Base-by-base conservation (phyloP, 805 yeast genomes). In the Lipomyces spencermartinsiae region DNA sequence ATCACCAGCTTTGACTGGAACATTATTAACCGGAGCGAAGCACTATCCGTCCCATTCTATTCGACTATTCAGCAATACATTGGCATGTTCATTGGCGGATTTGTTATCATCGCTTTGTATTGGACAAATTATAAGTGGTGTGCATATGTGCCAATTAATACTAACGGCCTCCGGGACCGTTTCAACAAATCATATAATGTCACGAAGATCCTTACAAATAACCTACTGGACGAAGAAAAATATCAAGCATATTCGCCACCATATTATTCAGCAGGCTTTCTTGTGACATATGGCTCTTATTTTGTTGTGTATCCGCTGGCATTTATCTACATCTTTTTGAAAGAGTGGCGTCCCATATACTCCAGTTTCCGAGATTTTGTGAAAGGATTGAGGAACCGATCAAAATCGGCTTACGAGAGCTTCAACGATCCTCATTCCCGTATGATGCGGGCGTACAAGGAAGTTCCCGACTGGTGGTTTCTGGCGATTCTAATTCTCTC, bases 401-500 rank as follows among this genome's bases (percentile, higher is more conserved):
- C 39, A 22, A 58, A 49, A 25, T 58, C 65, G 12, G 34, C 19
- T n/a, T 66, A 66, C 31, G 62, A 37, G 33, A 82, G 78, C 7
- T 60, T 59, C 58, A 76, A 82, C 77, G 86, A 86, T 75, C 83
- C 85, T 19, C 88, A 86, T 73, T 80, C 80, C 78, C 80, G 88
- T 68, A 81, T 88, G 67, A 87, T 88, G 89, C 76, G 78, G 49
- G 74, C 77, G 33, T 88, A 89, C 75, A 81, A 81, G 7, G 90
- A 87, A 71, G 89, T 86, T 35, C 92, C 91, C 2, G 84, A 83
- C 57, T 85, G 88, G 87, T 86, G 91, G 89, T 88, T 83, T 73
- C 73, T 78, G 3, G 68, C 77, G 2, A 79, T 85, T 16, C 80
- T 88, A 59, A 61, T 83, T 3, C 71, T 80, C 1, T 84, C 87